These are phyloP conservation scores for Penicillium salamii DNA, from an alignment of 495 filamentous ascomycete genomes.

Conservation along the genomic window DNA sequence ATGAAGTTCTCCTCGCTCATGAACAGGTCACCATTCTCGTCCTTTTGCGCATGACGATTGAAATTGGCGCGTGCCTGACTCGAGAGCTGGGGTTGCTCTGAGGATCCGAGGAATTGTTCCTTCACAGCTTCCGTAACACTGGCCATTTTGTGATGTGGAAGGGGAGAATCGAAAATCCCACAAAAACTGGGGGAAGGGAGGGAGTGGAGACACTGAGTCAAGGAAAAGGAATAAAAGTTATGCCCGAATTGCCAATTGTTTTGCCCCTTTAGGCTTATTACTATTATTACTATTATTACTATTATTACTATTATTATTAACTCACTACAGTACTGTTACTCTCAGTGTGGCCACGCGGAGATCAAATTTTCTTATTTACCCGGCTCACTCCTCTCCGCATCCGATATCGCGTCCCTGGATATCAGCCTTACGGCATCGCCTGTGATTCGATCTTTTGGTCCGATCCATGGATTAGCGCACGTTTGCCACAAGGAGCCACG, in stretches of 20 bases:
- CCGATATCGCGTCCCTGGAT: background rate
- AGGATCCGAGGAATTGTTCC: slow-evolving; percentile 68
- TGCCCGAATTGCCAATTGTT: background rate
- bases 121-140: slow-evolving; percentile 71
- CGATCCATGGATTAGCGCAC: background rate
- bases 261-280: background rate
- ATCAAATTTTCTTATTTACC: slow-evolving; percentile 25
- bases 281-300: background rate
- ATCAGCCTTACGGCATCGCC: background rate
- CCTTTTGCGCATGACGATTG: slow-evolving; percentile 69
- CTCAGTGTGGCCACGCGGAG: slow-evolving; percentile 21
- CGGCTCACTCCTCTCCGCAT: slow-evolving; percentile 18
- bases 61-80: slow-evolving; percentile 70
- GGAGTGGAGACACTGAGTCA: slow-evolving; percentile 30
- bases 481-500: slow-evolving; percentile 15
- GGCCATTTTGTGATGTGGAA: slow-evolving; percentile 38
- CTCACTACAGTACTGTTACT: no score
- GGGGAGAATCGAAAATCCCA: slow-evolving; percentile 7
- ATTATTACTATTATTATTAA: background rate
- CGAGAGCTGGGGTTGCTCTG: slow-evolving; percentile 62
- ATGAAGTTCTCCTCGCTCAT: slow-evolving; percentile 86
- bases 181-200: slow-evolving; percentile 17
- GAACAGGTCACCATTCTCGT: slow-evolving; percentile 72
- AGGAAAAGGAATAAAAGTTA: slow-evolving; percentile 19
- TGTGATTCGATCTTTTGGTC: no score